Evolutionary conservation across 1,284 basidiomycete genomes (phyloP).

Genomic region (Waitea zeae): DNA sequence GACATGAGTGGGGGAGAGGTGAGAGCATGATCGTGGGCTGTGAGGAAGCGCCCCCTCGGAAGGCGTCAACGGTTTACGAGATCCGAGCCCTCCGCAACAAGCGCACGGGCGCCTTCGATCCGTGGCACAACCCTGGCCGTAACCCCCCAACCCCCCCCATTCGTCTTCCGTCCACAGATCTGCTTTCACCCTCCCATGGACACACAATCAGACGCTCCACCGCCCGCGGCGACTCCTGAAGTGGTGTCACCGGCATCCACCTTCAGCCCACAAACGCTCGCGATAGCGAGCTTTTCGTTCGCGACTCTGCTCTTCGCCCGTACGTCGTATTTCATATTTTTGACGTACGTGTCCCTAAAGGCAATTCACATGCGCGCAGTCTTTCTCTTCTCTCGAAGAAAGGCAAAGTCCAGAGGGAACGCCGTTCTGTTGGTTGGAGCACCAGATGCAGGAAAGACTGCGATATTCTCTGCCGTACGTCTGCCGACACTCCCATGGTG

Average conservation of each 20-base stretch:
- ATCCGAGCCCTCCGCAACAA: too few relatives aligned
- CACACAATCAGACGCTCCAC: too few relatives aligned
- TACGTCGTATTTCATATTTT: conserved; percentile 6
- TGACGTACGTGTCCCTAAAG: conserved; percentile 1
- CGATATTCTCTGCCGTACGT: conserved; percentile 37
- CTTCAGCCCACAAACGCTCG: background rate
- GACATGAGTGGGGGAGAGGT: conserved; percentile 3
- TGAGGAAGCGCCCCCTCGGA: conserved; percentile 4
- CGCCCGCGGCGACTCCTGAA: background rate
- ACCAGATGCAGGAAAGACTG: conserved; percentile 61
- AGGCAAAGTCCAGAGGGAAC: conserved; percentile 29
- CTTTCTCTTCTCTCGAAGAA: conserved; percentile 21
- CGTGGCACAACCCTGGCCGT: too few relatives aligned
- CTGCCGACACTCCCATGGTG: background rate
- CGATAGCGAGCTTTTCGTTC: conserved; percentile 9
- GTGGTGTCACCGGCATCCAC: background rate
- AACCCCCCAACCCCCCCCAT: too few relatives aligned
- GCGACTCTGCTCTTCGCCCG: conserved; percentile 12
- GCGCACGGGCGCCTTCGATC: too few relatives aligned
- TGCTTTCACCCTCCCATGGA: too few relatives aligned
- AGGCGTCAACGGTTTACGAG: background rate
- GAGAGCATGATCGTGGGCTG: background rate
- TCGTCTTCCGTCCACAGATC: too few relatives aligned
- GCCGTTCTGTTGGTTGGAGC: conserved; percentile 48
- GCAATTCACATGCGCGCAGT: conserved; percentile 8